Evolutionary conservation across 2,329 filamentous ascomycete species (phyloP), one percentile per base, ranked within the genome.

Genomic region (Ophiocordyceps sinensis): DNA sequence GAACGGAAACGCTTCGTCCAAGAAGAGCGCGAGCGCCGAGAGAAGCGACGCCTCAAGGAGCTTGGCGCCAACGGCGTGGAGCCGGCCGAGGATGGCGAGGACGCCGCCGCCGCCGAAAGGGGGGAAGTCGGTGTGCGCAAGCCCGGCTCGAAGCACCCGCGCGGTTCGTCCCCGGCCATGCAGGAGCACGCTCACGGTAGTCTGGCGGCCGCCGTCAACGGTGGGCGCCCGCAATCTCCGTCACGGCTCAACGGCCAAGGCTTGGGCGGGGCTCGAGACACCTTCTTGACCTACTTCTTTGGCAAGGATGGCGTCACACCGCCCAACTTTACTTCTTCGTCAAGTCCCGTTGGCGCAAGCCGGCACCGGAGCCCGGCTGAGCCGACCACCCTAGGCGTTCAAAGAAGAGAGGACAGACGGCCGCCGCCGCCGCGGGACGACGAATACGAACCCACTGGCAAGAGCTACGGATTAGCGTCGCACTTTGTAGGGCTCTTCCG

Each of bases 261-360:
- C 5, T 59, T 73, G 39, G 79, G 79, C 43, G 74, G 67, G 45
- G 77, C 85, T 34, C 77, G 81, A 46, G 91, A 98, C 63, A 93
- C 87, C 1, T 98, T 98, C 68, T 63, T 98, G 46, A 96, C 89
- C 63, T 98, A 98, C 63, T 98, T 98, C 65, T 98, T 98, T 54
- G 88, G 91, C 52, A 96, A 98, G 58, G 91, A 98, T 46, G 85
- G 85, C 37, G 70, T 75, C 23, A 52, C 53, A 32, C 62, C 69
- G 28, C 49, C 52, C 11, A 51, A 53, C 4, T 44, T 42, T 65
- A 68, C 43, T 54, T 66, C 43, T 54, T 66, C 44, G 55, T 67
- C 57, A 4, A 51, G 49, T 43, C 49, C 53, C 13, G 40, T 46
- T 7, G 45, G 50, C 37, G 51, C 55, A 41, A 49, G 50, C 41